Percentiles rank a stretch among this genome's conserved stretches.
phyloP scores from a whole-genome alignment of 805 yeast genomes.

The Candida khao-thaluensis region DNA sequence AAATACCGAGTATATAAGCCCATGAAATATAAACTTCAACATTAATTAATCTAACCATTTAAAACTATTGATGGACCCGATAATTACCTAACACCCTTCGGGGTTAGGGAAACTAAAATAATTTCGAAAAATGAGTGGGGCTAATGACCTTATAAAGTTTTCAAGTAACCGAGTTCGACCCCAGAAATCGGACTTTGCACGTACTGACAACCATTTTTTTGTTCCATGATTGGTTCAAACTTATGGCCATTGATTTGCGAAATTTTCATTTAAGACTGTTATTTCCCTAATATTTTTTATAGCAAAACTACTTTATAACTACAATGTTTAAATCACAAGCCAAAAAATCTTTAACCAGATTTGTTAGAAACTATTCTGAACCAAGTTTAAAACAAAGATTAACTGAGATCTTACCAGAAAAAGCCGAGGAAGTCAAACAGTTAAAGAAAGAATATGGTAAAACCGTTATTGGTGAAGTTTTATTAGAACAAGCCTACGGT shows the following conservation, averaged over 20 bases:
- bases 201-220: constrained; percentile 2
- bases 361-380: constrained; percentile 29
- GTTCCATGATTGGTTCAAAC: constrained; percentile 4
- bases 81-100: neutral
- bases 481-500: constrained; percentile 51
- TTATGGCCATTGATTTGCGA: constrained; percentile 7
- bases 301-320: neutral
- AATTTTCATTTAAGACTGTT: constrained; percentile 7
- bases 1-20: neutral
- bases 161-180: constrained; percentile 5
- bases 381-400: constrained; percentile 89
- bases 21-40: too few relatives aligned
- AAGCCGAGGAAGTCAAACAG: constrained; percentile 86
- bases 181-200: constrained; percentile 9
- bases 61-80: too few relatives aligned
- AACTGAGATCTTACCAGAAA: constrained; percentile 87
- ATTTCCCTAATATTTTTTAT: neutral
- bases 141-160: constrained; percentile 1
- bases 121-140: constrained; percentile 2
- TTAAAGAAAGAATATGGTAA: constrained; percentile 90
- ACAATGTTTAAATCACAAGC: constrained; percentile 7
- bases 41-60: too few relatives aligned
- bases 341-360: constrained; percentile 5
- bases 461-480: constrained; percentile 54
- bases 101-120: neutral